These are phyloP conservation scores for Diplodia seriata DNA, from an alignment of 2,329 filamentous ascomycete genomes.

Conservation along the genomic window DNA sequence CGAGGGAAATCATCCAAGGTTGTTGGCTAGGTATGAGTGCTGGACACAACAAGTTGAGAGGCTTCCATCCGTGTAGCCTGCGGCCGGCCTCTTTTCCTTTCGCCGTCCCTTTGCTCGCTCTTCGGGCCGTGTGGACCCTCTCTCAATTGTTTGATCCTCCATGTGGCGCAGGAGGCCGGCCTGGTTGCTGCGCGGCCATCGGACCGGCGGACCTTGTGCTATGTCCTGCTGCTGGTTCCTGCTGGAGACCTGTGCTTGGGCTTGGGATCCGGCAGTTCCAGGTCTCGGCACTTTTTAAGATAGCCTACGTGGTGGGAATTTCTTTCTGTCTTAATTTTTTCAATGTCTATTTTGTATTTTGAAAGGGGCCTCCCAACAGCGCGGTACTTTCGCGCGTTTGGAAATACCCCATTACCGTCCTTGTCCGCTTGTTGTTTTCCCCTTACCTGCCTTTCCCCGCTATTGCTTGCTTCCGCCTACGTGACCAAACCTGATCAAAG, in stretches of 20 bases:
- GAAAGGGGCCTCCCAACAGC: not conserved
- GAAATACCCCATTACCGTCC: not conserved
- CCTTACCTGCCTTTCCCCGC: not conserved
- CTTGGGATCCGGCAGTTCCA: not conserved
- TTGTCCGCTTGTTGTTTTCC: not conserved
- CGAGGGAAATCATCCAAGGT: not conserved
- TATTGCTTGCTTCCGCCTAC: not conserved
- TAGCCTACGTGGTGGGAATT: not conserved
- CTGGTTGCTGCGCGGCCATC: not conserved
- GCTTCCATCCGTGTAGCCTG: not conserved
- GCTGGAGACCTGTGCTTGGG: conserved; percentile 1
- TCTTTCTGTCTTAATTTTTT: not conserved
- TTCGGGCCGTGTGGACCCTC: not conserved
- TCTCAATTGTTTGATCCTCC: not conserved
- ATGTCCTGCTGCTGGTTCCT: not conserved
- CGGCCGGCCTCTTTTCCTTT: not conserved
- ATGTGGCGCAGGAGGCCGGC: conserved; percentile 9
- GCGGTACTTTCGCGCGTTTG: not conserved
- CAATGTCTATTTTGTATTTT: too few relatives aligned
- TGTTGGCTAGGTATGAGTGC: not conserved
- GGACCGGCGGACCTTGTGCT: conserved; percentile 5
- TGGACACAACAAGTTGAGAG: not conserved
- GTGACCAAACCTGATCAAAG: not conserved
- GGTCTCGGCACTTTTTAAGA: conserved; percentile 5
- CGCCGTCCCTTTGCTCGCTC: not conserved